These are phyloP conservation scores for slime mould (Dictyostelium discoideum) DNA, from an alignment of 78 protist genomes.

Conservation along the genomic window dicty_2.7 NC_007089.4:2956501-2957000, in stretches of 20 bases:
- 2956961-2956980: not conserved
- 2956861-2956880: not conserved
- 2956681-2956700: slow-evolving; percentile 8
- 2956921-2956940: not conserved
- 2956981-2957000: not conserved
- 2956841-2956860: slow-evolving; percentile 51
- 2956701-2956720: not conserved
- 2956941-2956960: not conserved
- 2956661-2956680: not conserved
- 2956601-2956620: not conserved
- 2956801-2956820: not conserved
- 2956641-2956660: not conserved
- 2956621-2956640: not conserved
- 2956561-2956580: not conserved
- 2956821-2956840: not conserved
- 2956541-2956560: slow-evolving; percentile 8
- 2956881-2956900: not conserved
- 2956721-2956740: slow-evolving; percentile 30
- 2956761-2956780: slow-evolving; percentile 52
- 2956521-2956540: slow-evolving; percentile 20
- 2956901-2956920: not conserved
- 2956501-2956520: slow-evolving; percentile 31
- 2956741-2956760: slow-evolving; percentile 29
- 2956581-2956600: not conserved
- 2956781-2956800: not conserved